These are phyloP conservation scores for Cucurbita argyrosperma DNA, from an alignment of 306 rosid species.

Conservation along the genomic window DNA sequence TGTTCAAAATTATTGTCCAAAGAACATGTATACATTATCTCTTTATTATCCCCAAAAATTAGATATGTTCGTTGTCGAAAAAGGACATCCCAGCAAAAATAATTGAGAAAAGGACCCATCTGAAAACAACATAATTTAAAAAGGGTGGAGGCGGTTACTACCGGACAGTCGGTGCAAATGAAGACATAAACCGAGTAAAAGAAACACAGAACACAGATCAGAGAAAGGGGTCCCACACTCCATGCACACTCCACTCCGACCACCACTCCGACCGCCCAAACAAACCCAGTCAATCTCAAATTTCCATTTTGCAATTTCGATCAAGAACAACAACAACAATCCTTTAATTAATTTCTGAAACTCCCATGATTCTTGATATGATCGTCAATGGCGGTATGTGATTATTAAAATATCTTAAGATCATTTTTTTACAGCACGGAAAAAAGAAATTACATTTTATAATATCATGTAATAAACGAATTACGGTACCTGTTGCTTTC, in stretches of 20 bases:
- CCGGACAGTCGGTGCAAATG: constrained; percentile 2
- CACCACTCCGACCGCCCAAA: background rate
- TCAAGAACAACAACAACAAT: too few relatives aligned
- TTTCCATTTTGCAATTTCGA: background rate
- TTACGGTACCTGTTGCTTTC: constrained; percentile 13
- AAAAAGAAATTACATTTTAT: too few relatives aligned
- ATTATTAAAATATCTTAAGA: constrained; percentile 7
- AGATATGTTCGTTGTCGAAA: background rate
- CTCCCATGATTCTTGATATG: background rate
- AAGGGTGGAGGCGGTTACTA: background rate
- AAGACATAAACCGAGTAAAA: background rate
- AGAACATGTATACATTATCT: background rate
- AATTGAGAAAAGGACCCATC: background rate
- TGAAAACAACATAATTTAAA: background rate
- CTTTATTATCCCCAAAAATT: background rate
- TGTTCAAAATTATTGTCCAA: too few relatives aligned
- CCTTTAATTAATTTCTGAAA: too few relatives aligned
- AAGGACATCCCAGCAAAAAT: background rate
- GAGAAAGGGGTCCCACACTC: background rate
- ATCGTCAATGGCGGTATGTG: constrained; percentile 26
- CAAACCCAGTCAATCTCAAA: background rate
- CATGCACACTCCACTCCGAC: background rate
- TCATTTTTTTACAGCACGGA: background rate
- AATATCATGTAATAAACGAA: background rate
- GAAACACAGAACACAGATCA: background rate